Evolutionary conservation across 2,329 filamentous ascomycete species (phyloP), one percentile per base, ranked within the genome.

Genomic region (Xylariaceae sp.): DNA sequence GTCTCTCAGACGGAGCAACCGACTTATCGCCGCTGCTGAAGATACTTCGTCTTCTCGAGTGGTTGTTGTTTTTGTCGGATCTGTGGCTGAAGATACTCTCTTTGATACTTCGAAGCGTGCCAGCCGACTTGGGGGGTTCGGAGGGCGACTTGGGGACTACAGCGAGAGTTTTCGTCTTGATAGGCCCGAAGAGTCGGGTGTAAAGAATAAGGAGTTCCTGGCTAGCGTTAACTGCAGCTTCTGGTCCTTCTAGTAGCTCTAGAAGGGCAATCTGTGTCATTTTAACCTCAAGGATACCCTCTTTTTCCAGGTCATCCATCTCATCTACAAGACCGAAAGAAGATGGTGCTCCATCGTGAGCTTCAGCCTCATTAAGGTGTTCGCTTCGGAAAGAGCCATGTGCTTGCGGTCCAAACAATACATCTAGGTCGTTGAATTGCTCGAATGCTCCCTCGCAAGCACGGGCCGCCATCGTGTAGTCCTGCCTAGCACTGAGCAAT

Each of bases 371-470:
- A 47, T 88, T 88, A 47, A 89, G 76, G 68, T 89, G 86, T 61
- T 89, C 85, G 67, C 86, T 89, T 65, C 82, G 80, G 65, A 82
- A 88, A 2, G 73, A 67, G 35, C 63, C 68, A 57, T 73, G 71
- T 57, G 82, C 78, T 39, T 81, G 75, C 55, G 80, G 80, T 15
- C 88, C 89, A 69, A 92, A 91, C 0, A 93, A 80, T 5, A 88
- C 80, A 0, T 82, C 74, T 0, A 86, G 82, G 62, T 90, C 86
- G 56, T 87, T 86, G 68, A 96, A 95, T 69, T 96, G 90, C 66
- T 96, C 92, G 70, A 97, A 89, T 2, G 92, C 92, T 30, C 90
- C 92, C 71, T 96, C 91, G 66, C 92, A 97, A 37, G 92, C 88
- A 68, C 88, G 87, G 34, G 85, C 82, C 1, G 94, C 92, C 72